phyloP scores from a whole-genome alignment of 2,329 filamentous ascomycete species.

The Aspergillus novofumigatus region DNA sequence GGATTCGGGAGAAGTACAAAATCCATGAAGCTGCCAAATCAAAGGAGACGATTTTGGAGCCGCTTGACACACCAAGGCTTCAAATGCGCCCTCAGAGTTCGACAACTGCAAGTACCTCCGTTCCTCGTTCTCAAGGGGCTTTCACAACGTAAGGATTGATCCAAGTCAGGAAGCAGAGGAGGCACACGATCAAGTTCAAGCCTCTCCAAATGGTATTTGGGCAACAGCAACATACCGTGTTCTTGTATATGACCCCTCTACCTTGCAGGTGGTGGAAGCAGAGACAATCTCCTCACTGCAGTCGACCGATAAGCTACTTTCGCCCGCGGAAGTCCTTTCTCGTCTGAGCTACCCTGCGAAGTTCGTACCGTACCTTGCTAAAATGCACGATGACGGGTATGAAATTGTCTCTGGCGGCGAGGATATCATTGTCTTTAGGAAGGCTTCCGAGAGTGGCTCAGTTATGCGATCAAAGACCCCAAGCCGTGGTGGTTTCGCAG shows the following conservation, averaged over 20 bases:
- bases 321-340: conserved; percentile 33
- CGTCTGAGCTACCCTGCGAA: conserved; percentile 38
- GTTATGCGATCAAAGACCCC: not conserved
- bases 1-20: conserved; percentile 20
- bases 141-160: not conserved
- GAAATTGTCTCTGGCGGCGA: conserved; percentile 40
- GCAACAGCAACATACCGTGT: conserved; percentile 27
- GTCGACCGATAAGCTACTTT: conserved; percentile 16
- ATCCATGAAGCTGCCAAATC: conserved; percentile 7
- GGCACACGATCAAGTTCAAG: not conserved
- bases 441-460: conserved; percentile 2
- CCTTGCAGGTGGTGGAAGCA: conserved; percentile 25
- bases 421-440: conserved; percentile 40
- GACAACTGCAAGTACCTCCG: not conserved
- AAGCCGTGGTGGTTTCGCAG: not conserved
- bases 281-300: conserved; percentile 31
- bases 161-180: not conserved
- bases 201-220: not conserved
- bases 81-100: not conserved
- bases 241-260: conserved; percentile 36
- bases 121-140: not conserved
- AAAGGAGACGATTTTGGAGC: not conserved
- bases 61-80: not conserved
- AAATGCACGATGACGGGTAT: conserved; percentile 38
- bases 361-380: conserved; percentile 38